Evolutionary conservation across 1,139 yeast species (phyloP).

Genomic region (Blastobotrys aristatus): DNA sequence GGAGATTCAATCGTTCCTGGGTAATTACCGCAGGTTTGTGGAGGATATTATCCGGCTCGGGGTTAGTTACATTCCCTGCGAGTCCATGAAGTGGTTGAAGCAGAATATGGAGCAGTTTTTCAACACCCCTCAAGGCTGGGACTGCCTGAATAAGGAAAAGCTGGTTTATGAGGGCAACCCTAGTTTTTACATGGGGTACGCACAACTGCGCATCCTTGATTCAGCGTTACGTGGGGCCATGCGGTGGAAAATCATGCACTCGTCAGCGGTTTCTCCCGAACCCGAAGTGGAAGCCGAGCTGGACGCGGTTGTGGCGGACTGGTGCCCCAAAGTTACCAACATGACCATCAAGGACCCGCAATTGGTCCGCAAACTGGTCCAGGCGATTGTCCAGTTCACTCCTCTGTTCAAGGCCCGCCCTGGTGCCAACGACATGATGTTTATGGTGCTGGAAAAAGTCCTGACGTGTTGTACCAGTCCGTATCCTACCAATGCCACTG

Average conservation of each 20-base stretch:
- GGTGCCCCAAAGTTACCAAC: slow-evolving; percentile 72
- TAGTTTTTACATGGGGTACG: slow-evolving; percentile 67
- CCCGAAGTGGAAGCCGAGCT: slow-evolving; percentile 46
- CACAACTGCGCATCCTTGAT: slow-evolving; percentile 84
- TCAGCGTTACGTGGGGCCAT: slow-evolving; percentile 88
- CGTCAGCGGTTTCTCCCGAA: slow-evolving; percentile 42
- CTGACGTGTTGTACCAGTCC: slow-evolving; percentile 83
- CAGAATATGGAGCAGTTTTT: slow-evolving; percentile 67
- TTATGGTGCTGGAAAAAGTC: slow-evolving; percentile 79
- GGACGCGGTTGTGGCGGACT: slow-evolving; percentile 59
- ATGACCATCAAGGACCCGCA: slow-evolving; percentile 77
- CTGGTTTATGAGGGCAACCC: slow-evolving; percentile 58
- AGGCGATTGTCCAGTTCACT: slow-evolving; percentile 94
- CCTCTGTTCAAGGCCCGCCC: slow-evolving; percentile 66
- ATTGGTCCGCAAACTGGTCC: slow-evolving; percentile 77
- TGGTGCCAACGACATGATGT: slow-evolving; percentile 54
- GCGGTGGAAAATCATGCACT: slow-evolving; percentile 91
- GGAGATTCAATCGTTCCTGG: slow-evolving; percentile 71
- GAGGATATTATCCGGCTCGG: slow-evolving; percentile 89
- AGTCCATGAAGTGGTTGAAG: slow-evolving; percentile 78
- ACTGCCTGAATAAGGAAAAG: slow-evolving; percentile 52
- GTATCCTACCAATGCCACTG: slow-evolving; percentile 57
- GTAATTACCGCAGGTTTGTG: slow-evolving; percentile 74
- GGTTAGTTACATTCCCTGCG: slow-evolving; percentile 80
- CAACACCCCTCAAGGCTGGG: slow-evolving; percentile 56